These are phyloP conservation scores for Trametes meyenii DNA, from an alignment of 768 basidiomycete species.

Conservation along the genomic window DNA sequence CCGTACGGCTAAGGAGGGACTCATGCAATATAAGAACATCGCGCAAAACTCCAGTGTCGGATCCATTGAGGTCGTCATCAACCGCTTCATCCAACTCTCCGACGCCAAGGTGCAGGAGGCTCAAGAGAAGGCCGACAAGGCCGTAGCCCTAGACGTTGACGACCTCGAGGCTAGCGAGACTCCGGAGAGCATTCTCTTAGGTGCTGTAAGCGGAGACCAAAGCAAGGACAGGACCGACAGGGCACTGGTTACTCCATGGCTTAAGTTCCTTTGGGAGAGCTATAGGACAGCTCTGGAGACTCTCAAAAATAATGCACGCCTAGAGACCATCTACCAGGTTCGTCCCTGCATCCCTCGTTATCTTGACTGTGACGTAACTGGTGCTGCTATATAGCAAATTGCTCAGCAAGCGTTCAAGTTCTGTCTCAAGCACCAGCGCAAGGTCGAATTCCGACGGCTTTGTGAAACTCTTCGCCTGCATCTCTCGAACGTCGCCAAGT, in stretches of 20 bases:
- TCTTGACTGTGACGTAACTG: conserved; percentile 10
- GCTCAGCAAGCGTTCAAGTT: conserved; percentile 98
- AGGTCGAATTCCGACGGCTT: conserved; percentile 95
- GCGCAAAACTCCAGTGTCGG: conserved; percentile 91
- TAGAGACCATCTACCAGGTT: conserved; percentile 95
- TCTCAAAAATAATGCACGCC: conserved; percentile 90
- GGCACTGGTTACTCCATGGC: conserved; percentile 94
- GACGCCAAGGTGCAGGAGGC: conserved; percentile 84
- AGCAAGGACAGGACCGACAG: conserved; percentile 94
- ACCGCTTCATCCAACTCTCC: conserved; percentile 78
- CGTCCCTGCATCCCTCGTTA: conserved; percentile 24
- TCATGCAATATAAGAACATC: conserved; percentile 98
- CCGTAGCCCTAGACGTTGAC: conserved; percentile 76
- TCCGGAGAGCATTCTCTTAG: conserved; percentile 87
- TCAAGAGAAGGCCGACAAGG: conserved; percentile 83
- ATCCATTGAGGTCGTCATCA: conserved; percentile 91
- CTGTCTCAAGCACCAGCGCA: conserved; percentile 90
- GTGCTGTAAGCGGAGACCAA: conserved; percentile 88
- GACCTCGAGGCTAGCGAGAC: conserved; percentile 96
- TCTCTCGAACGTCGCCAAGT: conserved; percentile 92
- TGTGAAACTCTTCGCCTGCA: conserved; percentile 97
- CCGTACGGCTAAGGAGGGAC: conserved; percentile 89
- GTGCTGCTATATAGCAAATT: conserved; percentile 64
- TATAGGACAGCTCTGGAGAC: conserved; percentile 96
- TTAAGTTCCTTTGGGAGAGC: conserved; percentile 99